Evolutionary conservation across 2,329 filamentous ascomycete species (phyloP).

Genomic region (Nothophoma quercina): DNA sequence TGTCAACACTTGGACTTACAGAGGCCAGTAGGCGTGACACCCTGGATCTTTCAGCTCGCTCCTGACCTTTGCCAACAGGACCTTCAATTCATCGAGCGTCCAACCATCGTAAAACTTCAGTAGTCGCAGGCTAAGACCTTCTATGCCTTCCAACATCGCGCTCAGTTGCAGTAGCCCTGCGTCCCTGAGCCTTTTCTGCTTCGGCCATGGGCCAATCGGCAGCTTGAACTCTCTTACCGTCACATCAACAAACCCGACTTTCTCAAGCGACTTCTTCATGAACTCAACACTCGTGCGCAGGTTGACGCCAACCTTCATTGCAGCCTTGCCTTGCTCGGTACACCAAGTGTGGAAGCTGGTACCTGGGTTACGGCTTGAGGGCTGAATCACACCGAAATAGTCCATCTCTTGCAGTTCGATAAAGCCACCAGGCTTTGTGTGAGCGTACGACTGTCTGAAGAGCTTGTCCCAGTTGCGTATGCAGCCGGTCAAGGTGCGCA

Average conservation of each 20-base stretch:
- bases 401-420: constrained; percentile 42
- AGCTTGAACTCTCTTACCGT: constrained; percentile 28
- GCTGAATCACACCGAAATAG: constrained; percentile 37
- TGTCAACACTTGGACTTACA: constrained; percentile 29
- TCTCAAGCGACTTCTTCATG: constrained; percentile 21
- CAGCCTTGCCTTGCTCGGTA: constrained; percentile 28
- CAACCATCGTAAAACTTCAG: constrained; percentile 35
- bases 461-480: constrained; percentile 63
- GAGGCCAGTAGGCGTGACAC: constrained; percentile 40
- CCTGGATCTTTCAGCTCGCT: constrained; percentile 38
- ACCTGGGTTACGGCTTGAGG: constrained; percentile 43
- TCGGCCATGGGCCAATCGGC: constrained; percentile 33
- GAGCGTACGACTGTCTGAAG: constrained; percentile 58
- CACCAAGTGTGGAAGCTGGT: constrained; percentile 33
- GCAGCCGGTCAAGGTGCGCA: constrained; percentile 59
- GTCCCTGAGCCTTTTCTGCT: constrained; percentile 29
- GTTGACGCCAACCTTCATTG: constrained; percentile 29
- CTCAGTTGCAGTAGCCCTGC: constrained; percentile 37
- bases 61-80: constrained; percentile 45
- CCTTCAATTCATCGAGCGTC: constrained; percentile 37
- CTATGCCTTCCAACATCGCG: constrained; percentile 39
- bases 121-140: constrained; percentile 34
- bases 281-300: constrained; percentile 34
- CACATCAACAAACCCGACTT: constrained; percentile 32
- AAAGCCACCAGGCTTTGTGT: constrained; percentile 39